Conservation (phyloP, 2,329 filamentous ascomycete species). For the Nemania abortiva region DNA sequence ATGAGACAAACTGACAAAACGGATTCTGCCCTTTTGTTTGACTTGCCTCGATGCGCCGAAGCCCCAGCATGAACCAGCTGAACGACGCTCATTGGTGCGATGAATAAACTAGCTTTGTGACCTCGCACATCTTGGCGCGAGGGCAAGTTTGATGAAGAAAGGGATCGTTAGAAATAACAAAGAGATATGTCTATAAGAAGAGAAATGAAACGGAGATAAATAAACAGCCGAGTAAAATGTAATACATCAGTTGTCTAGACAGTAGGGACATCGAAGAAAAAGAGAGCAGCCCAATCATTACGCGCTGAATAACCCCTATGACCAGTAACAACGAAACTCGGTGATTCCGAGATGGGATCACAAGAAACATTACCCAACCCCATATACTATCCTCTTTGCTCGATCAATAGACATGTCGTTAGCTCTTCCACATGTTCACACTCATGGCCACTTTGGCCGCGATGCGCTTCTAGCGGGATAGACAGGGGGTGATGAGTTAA, state of each 20-base stretch:
- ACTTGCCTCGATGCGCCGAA: constrained; percentile 8
- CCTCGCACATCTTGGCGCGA: background rate
- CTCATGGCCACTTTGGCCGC: background rate
- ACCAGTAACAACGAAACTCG: too few relatives aligned
- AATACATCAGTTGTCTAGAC: too few relatives aligned
- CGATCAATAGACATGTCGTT: background rate
- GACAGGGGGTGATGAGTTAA: background rate
- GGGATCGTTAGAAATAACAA: too few relatives aligned
- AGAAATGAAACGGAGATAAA: too few relatives aligned
- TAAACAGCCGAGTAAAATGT: too few relatives aligned
- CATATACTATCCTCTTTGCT: background rate
- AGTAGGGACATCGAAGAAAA: too few relatives aligned
- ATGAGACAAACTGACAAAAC: constrained; percentile 8
- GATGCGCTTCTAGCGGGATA: background rate
- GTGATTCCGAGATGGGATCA: too few relatives aligned
- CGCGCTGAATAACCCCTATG: too few relatives aligned
- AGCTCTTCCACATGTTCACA: background rate
- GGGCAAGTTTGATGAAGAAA: background rate
- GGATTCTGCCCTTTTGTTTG: constrained; percentile 17
- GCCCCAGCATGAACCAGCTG: constrained; percentile 14
- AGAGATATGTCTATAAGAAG: too few relatives aligned
- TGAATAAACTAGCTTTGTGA: background rate
- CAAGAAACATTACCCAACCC: too few relatives aligned
- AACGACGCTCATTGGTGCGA: constrained; percentile 4
- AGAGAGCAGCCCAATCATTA: too few relatives aligned